Conservation (phyloP, 2,329 filamentous ascomycete genomes). For the Aspergillus sp. region DNA sequence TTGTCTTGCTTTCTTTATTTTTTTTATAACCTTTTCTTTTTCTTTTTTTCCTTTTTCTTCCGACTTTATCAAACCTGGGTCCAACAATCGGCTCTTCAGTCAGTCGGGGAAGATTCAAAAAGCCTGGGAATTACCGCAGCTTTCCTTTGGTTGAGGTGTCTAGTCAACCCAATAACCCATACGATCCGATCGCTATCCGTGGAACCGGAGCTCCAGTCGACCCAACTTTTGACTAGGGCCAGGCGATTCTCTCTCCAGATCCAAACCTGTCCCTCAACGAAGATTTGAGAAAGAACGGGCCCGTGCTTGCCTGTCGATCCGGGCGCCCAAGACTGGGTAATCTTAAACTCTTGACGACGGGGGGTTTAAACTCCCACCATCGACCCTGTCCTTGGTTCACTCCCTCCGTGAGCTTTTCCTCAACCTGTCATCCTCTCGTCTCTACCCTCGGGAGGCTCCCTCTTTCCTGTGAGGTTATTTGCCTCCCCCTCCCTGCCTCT, state of each 20-base stretch:
- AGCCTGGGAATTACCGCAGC: constrained; percentile 31
- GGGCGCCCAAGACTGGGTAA: constrained; percentile 30
- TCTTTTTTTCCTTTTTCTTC: neutral
- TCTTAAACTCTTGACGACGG: constrained; percentile 20
- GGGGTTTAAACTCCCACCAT: constrained; percentile 21
- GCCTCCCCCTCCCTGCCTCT: constrained; percentile 17
- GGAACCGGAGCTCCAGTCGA: constrained; percentile 24
- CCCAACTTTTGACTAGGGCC: constrained; percentile 15
- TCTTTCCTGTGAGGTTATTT: constrained; percentile 16
- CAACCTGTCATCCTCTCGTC: constrained; percentile 21
- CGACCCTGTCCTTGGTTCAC: constrained; percentile 21
- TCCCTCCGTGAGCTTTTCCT: constrained; percentile 15
- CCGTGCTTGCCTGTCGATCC: constrained; percentile 26
- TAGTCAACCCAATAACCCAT: constrained; percentile 9
- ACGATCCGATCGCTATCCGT: constrained; percentile 29
- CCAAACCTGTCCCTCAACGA: constrained; percentile 11
- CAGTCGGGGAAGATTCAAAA: constrained; percentile 14
- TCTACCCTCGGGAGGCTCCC: constrained; percentile 9
- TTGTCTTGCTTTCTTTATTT: neutral
- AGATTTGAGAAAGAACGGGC: constrained; percentile 15
- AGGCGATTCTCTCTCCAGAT: constrained; percentile 20
- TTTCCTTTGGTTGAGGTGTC: constrained; percentile 21
- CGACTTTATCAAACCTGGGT: constrained; percentile 7
- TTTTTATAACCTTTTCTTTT: neutral
- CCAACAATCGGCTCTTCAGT: constrained; percentile 11